Evolutionary conservation across 768 basidiomycete genomes (phyloP), one percentile per base, ranked within the genome.

Genomic region (Tephrocybe rancida): DNA sequence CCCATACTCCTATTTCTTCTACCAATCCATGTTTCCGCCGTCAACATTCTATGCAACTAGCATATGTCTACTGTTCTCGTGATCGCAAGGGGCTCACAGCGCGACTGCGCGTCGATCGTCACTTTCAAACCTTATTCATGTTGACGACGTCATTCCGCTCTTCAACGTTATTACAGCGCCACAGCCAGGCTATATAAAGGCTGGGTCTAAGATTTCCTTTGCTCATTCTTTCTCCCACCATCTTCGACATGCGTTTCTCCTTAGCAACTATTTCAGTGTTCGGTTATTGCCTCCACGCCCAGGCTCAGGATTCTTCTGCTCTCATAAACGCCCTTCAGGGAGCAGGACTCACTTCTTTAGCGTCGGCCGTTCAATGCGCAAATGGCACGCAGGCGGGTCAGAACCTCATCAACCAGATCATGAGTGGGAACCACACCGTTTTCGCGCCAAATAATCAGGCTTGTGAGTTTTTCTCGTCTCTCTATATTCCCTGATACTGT

Each of bases 371-470:
- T 1, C 13, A 51, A 22, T 8, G 27, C 1, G 55, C 41, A 2
- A 61, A 52, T 32, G 49, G 29, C 16, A 58, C 61, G n/a, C 37
- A 55, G 13, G 32, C 45, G 14, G 57, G 61, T 0, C 52, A 58
- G 39, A 39, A 39, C 22, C 21, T 62, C 1, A 25, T 62, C 13
- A 46, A n/a, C 30, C 44, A 44, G 18, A 44, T 62, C 3, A 11
- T 50, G 29, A 57, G 54, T 21, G 55, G 60, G 27, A 58, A 60
- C 34, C 52, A 56, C 25, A 64, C 63, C 24, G 26, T 64, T 3
- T 62, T 62, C 19, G 63, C 63, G 13, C 63, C 63, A 14, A 55
- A 64, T 39, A 62, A 64, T 22, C 50, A 48, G 45, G 63, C 63
- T 6, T 64, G 63, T 60, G 19, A 57, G 62, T 61, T n/a, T 16